Conservation (phyloP, 371 early-diverging fungal species). For the Basidiobolus meristosporus region DNA sequence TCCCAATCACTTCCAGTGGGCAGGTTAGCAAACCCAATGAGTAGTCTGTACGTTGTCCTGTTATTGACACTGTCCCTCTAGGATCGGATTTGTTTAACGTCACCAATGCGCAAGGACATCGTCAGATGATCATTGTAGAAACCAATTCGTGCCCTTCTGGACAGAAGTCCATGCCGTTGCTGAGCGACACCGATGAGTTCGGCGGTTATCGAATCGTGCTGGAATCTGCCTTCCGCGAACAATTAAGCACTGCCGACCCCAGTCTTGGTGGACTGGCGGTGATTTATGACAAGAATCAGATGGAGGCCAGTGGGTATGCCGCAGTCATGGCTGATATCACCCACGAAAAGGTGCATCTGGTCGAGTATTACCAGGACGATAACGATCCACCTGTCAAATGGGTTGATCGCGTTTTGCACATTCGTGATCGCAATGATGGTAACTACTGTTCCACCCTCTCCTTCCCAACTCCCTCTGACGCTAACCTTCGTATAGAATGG, state of each 20-base stretch:
- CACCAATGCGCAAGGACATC: conserved; percentile 65
- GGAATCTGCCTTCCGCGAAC: conserved; percentile 52
- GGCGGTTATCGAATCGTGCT: conserved; percentile 67
- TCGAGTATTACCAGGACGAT: conserved; percentile 57
- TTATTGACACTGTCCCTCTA: conserved; percentile 5
- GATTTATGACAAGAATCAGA: conserved; percentile 75
- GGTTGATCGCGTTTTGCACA: conserved; percentile 53
- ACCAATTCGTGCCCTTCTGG: conserved; percentile 92
- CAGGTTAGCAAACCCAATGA: conserved; percentile 27
- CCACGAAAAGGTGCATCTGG: conserved; percentile 72
- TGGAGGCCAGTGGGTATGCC: conserved; percentile 86
- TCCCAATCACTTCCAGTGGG: conserved; percentile 81
- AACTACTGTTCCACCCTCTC: background rate
- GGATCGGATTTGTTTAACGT: conserved; percentile 85
- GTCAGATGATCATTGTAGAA: conserved; percentile 92
- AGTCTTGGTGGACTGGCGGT: conserved; percentile 70
- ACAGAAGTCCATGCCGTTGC: conserved; percentile 83
- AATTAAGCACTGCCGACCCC: conserved; percentile 44
- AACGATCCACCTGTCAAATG: conserved; percentile 67
- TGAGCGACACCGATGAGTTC: conserved; percentile 63
- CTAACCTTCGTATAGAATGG: conserved; percentile 25
- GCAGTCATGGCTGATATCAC: conserved; percentile 70
- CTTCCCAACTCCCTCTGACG: background rate
- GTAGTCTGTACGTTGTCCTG: background rate
- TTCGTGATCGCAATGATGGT: conserved; percentile 48